Percentiles rank a stretch among this genome's conserved stretches.
phyloP scores from a whole-genome alignment of 768 basidiomycete species.

The Auricularia cornea region DNA sequence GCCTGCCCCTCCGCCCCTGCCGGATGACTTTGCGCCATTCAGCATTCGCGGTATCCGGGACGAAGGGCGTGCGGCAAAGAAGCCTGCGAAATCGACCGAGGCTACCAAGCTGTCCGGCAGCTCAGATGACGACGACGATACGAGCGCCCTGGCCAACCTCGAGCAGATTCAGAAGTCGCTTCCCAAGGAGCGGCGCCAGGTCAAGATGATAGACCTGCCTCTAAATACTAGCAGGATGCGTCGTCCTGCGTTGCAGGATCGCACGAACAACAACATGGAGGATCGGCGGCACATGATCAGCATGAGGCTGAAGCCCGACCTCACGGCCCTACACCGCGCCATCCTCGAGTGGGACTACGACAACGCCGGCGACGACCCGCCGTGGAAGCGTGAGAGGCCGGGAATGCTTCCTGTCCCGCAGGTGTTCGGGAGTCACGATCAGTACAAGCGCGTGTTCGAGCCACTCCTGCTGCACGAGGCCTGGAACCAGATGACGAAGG shows the following conservation, averaged over 20 bases:
- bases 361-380: slow-evolving; percentile 54
- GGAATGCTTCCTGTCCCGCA: slow-evolving; percentile 46
- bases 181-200: slow-evolving; percentile 48
- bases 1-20: slow-evolving; percentile 3
- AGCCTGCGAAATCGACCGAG: background rate
- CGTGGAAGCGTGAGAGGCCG: slow-evolving; percentile 25
- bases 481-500: slow-evolving; percentile 79
- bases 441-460: slow-evolving; percentile 72
- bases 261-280: slow-evolving; percentile 45
- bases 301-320: slow-evolving; percentile 73
- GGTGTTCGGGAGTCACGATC: slow-evolving; percentile 50
- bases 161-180: slow-evolving; percentile 54
- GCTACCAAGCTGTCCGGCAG: slow-evolving; percentile 22
- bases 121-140: slow-evolving; percentile 33
- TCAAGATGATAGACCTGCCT: slow-evolving; percentile 52
- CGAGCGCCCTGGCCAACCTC: slow-evolving; percentile 43
- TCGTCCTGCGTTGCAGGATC: slow-evolving; percentile 20
- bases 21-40: slow-evolving; percentile 27
- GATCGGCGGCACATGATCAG: slow-evolving; percentile 55
- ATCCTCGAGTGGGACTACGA: slow-evolving; percentile 86
- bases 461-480: slow-evolving; percentile 83
- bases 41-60: slow-evolving; percentile 15
- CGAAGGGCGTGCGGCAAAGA: background rate
- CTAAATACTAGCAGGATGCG: slow-evolving; percentile 14
- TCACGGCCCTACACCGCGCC: slow-evolving; percentile 57